These are phyloP conservation scores for Xylaria grammica DNA, from an alignment of 495 filamentous ascomycete genomes.

Conservation along the genomic window DNA sequence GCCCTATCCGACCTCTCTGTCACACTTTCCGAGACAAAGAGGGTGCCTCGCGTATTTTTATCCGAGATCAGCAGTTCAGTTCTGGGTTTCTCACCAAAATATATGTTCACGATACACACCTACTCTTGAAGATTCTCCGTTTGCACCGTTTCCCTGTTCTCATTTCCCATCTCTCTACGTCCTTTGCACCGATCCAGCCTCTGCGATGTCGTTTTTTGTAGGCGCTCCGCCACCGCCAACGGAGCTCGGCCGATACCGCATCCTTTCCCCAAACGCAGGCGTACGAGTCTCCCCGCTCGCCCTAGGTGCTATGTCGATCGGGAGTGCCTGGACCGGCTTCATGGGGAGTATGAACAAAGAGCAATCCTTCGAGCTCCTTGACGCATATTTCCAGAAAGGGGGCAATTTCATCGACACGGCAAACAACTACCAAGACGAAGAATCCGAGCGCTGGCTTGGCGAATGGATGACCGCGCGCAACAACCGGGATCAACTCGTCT, in stretches of 20 bases:
- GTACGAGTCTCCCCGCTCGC: slow-evolving; percentile 65
- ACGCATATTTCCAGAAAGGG: slow-evolving; percentile 59
- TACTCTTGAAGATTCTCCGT: too few species aligned
- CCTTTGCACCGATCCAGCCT: neutral
- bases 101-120: too few species aligned
- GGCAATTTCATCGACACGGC: slow-evolving; percentile 78
- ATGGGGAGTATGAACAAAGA: slow-evolving; percentile 34
- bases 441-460: slow-evolving; percentile 69
- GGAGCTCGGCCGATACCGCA: slow-evolving; percentile 62
- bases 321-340: slow-evolving; percentile 50
- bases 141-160: neutral
- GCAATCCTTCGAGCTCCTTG: slow-evolving; percentile 51
- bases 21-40: too few species aligned
- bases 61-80: too few species aligned
- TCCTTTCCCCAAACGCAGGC: slow-evolving; percentile 63
- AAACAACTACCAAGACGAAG: slow-evolving; percentile 66
- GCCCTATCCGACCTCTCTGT: neutral
- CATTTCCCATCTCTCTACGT: neutral
- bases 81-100: too few species aligned
- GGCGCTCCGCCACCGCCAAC: slow-evolving; percentile 58
- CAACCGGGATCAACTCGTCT: slow-evolving; percentile 61
- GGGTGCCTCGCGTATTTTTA: too few species aligned
- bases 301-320: slow-evolving; percentile 69
- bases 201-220: slow-evolving; percentile 10
- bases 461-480: slow-evolving; percentile 62